Evolutionary conservation across 345 rosid genomes (phyloP).

Genomic region (Garcia nutans): DNA sequence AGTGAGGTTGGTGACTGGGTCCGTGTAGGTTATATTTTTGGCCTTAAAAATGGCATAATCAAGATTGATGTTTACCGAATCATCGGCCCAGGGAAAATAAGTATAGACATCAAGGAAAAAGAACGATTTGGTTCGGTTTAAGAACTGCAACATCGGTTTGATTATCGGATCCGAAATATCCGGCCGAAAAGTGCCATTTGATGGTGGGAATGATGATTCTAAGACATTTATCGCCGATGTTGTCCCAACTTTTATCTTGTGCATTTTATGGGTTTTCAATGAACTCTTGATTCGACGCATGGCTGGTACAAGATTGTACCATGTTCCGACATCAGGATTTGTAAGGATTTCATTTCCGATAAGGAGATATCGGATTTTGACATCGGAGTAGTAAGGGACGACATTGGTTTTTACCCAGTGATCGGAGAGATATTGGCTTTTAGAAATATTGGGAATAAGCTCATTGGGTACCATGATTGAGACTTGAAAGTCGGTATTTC

Average conservation of each 20-base stretch:
- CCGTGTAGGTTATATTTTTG: constrained; percentile 50
- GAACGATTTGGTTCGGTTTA: constrained; percentile 86
- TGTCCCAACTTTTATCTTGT: constrained; percentile 77
- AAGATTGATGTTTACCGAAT: constrained; percentile 54
- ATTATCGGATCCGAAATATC: constrained; percentile 58
- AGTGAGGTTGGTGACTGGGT: constrained; percentile 58
- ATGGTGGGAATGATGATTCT: constrained; percentile 73
- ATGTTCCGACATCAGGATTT: constrained; percentile 34
- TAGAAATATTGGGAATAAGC: constrained; percentile 47
- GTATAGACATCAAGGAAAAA: constrained; percentile 81
- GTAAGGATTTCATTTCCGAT: constrained; percentile 85
- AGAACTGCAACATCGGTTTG: constrained; percentile 74
- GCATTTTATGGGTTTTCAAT: constrained; percentile 38
- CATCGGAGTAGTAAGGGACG: constrained; percentile 48
- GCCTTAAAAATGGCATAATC: constrained; percentile 67
- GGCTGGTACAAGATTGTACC: constrained; percentile 71
- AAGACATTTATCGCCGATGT: constrained; percentile 69
- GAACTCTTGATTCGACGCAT: constrained; percentile 69
- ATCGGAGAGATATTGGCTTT: constrained; percentile 47
- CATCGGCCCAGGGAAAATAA: constrained; percentile 69
- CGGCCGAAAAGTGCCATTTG: constrained; percentile 69
- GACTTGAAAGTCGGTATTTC: constrained; percentile 51
- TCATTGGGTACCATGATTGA: constrained; percentile 71
- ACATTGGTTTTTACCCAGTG: constrained; percentile 60
- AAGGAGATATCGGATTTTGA: constrained; percentile 81